Evolutionary conservation across 2,329 filamentous ascomycete genomes (phyloP).

Genomic region (Paracamarosporium sp.): DNA sequence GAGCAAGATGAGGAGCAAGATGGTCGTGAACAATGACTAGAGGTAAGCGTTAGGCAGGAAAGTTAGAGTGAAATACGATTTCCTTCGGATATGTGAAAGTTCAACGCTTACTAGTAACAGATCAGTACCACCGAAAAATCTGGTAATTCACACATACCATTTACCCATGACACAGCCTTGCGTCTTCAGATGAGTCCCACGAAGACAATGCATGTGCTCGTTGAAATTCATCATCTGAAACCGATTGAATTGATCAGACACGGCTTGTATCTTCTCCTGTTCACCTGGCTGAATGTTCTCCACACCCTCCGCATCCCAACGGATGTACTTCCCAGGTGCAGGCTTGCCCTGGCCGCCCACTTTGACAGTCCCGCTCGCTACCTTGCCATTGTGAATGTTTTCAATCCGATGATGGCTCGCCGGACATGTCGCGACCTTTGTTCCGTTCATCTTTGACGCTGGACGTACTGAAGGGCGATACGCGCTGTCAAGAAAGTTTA

Average conservation of each 20-base stretch:
- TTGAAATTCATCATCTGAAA: slow-evolving; percentile 56
- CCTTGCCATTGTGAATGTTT: slow-evolving; percentile 36
- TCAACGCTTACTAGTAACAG: background rate
- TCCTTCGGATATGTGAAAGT: too few species aligned
- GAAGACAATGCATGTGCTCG: slow-evolving; percentile 39
- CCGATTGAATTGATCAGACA: slow-evolving; percentile 54
- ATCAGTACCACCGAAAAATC: background rate
- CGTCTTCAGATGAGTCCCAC: slow-evolving; percentile 55
- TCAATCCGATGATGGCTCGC: slow-evolving; percentile 29
- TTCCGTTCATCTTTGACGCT: slow-evolving; percentile 18
- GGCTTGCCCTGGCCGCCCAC: slow-evolving; percentile 31
- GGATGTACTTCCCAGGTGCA: slow-evolving; percentile 46
- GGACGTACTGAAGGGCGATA: background rate
- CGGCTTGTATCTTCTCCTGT: slow-evolving; percentile 53
- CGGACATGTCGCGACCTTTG: slow-evolving; percentile 24
- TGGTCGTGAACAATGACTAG: slow-evolving; percentile 48
- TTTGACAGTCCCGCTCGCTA: slow-evolving; percentile 31
- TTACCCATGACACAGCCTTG: slow-evolving; percentile 57
- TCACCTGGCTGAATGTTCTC: slow-evolving; percentile 50
- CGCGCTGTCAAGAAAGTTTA: background rate
- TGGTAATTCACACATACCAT: slow-evolving; percentile 5
- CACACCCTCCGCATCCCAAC: slow-evolving; percentile 50
- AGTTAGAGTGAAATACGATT: too few species aligned
- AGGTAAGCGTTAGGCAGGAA: background rate
- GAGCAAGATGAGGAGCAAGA: slow-evolving; percentile 52